Percentiles rank a stretch among this genome's conserved stretches.
Conservation (phyloP, 306 rosid species). For the Prunus fruticosa region DNA sequence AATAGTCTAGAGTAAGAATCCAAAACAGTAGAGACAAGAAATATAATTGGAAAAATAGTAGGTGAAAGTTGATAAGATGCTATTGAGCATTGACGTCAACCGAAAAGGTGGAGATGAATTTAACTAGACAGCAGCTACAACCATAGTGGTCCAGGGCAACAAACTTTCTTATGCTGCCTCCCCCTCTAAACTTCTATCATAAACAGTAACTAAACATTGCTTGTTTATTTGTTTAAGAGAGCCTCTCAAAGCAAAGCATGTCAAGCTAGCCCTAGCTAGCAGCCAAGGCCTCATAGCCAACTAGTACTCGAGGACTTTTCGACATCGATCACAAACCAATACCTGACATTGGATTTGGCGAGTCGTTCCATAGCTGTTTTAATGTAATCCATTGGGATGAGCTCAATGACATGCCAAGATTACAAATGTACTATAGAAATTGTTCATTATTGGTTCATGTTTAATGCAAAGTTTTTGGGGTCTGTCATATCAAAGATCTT, state of each 20-base stretch:
- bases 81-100: too few relatives aligned
- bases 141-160: too few relatives aligned
- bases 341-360: slow-evolving; percentile 64
- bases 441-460: too few relatives aligned
- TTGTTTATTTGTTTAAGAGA: not conserved
- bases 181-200: too few relatives aligned
- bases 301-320: slow-evolving; percentile 49
- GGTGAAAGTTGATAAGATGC: too few relatives aligned
- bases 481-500: too few relatives aligned
- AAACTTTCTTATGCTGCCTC: too few relatives aligned
- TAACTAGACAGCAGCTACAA: too few relatives aligned
- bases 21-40: not conserved
- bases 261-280: not conserved
- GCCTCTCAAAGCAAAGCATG: not conserved
- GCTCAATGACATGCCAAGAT: slow-evolving; percentile 48
- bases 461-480: too few relatives aligned
- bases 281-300: not conserved
- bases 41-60: not conserved
- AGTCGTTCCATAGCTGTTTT: slow-evolving; percentile 85
- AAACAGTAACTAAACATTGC: not conserved
- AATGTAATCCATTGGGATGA: slow-evolving; percentile 56
- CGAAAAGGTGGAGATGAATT: too few relatives aligned
- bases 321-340: slow-evolving; percentile 84
- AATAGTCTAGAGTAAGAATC: too few relatives aligned
- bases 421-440: too few relatives aligned